Base-by-base conservation (phyloP, 306 rosid genomes). In the Cucumis melo region DNA sequence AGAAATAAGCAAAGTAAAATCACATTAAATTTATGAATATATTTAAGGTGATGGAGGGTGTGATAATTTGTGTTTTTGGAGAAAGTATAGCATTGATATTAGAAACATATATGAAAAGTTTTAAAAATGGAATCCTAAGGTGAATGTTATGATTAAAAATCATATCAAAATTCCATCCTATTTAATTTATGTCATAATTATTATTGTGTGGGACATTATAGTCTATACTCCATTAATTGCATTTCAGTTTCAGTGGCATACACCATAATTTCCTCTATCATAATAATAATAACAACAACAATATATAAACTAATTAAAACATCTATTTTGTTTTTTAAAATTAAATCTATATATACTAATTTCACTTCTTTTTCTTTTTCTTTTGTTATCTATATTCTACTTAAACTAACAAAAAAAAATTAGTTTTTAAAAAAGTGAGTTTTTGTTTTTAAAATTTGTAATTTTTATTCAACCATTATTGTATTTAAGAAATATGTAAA, bases 91-190 rank as follows among this genome's bases (percentile, higher is more conserved):
- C 74, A 39, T 67, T 67, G n/a, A 42, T 67, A 67, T 44, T 24
- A 46, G 75, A 21, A 46, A 70, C 58, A 70, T 48, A 70, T 48
- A 17, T 46, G 53, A 70, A 70, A 71, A 71, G 59, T 16, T 48
- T 15, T 14, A 24, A 70, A 71, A 46, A 48, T 24, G 76, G 76
- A 71, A 71, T 71, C 76, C 76, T 44, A 71, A 71, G 76, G 46
- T 42, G 32, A 67, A 67, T 42, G 74, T 21, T 67, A 67, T 67
- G 76, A 71, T 71, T 41, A 15, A 42, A 67, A 67, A 42, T 67
- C 74, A 67, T 21, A 21, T 71, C 75, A 48, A 48, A 48, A 71
- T 46, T 46, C 8, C 75, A 71, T 46, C n/a, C 13, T 41, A 39
- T 23, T 29, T 64, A 15, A 41, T 68, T n/a, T 67, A n/a, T 67